These are phyloP conservation scores for Niebla homalea DNA, from an alignment of 495 filamentous ascomycete genomes.

Conservation along the genomic window DNA sequence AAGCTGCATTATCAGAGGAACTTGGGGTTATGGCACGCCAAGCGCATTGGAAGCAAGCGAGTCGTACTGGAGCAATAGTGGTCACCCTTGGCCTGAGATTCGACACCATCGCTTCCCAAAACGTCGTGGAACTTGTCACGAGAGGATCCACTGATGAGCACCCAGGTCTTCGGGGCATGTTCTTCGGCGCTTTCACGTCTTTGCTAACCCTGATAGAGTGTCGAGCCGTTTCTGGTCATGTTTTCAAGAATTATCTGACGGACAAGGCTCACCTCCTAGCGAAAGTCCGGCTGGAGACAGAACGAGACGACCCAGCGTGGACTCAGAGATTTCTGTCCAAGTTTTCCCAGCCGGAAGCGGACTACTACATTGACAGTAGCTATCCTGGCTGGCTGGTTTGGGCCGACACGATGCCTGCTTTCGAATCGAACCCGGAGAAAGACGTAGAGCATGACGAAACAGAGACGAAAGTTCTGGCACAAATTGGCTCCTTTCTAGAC, in stretches of 20 bases:
- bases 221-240: conserved; percentile 72
- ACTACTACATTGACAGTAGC: conserved; percentile 84
- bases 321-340: conserved; percentile 62
- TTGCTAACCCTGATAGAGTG: conserved; percentile 75
- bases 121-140: conserved; percentile 73
- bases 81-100: conserved; percentile 81
- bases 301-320: conserved; percentile 57
- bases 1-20: conserved; percentile 64
- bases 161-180: conserved; percentile 69
- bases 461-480: conserved; percentile 60
- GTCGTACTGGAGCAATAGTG: conserved; percentile 74
- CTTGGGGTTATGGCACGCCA: conserved; percentile 62
- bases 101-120: conserved; percentile 66
- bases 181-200: conserved; percentile 63
- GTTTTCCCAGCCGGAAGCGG: conserved; percentile 67
- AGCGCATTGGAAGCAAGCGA: conserved; percentile 93
- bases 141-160: conserved; percentile 80
- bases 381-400: conserved; percentile 97
- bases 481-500: conserved; percentile 69
- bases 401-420: conserved; percentile 71
- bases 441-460: conserved; percentile 73
- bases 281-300: conserved; percentile 58
- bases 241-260: conserved; percentile 69
- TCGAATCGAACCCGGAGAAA: conserved; percentile 50
- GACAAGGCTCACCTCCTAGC: conserved; percentile 63